A percentile compares a stretch with the other conserved stretches of the same genome.
These are phyloP conservation scores for Plasmodium blacklocki DNA, from an alignment of 169 alveolate genomes.

Conservation along the genomic window DNA sequence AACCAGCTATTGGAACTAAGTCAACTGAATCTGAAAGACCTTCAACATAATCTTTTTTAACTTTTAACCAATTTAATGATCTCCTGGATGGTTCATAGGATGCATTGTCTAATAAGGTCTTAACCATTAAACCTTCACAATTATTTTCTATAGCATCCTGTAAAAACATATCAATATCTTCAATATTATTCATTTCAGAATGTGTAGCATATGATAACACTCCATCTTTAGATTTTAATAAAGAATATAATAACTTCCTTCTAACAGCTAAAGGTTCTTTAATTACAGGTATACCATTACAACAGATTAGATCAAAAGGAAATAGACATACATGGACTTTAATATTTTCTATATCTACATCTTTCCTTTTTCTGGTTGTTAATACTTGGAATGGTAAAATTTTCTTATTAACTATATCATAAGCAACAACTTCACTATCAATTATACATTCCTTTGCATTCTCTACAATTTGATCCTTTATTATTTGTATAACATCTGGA, in stretches of 20 bases:
- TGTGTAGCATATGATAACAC: constrained; percentile 83
- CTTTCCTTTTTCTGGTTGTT: constrained; percentile 95
- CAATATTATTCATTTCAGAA: constrained; percentile 85
- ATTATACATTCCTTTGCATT: constrained; percentile 89
- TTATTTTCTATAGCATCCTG: constrained; percentile 90
- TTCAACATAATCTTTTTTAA: constrained; percentile 97
- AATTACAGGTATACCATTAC: constrained; percentile 90
- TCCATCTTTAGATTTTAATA: constrained; percentile 77
- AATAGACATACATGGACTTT: constrained; percentile 93
- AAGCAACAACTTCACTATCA: constrained; percentile 99
- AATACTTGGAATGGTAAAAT: constrained; percentile 96
- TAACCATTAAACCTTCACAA: constrained; percentile 99
- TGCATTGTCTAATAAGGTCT: constrained; percentile 95
- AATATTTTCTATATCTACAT: constrained; percentile 92
- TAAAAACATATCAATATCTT: constrained; percentile 88
- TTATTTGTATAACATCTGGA: constrained; percentile 85
- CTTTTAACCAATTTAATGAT: constrained; percentile 98
- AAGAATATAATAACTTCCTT: constrained; percentile 76
- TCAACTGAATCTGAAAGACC: constrained; percentile 98
- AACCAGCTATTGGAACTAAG: constrained; percentile 99
- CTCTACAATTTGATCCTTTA: constrained; percentile 78
- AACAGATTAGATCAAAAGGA: constrained; percentile 94
- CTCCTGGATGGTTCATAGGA: constrained; percentile 99
- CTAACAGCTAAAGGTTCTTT: constrained; percentile 82
- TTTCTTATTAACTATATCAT: constrained; percentile 90